Base-by-base conservation (phyloP, 768 basidiomycete species). In the Mycena galopus region DNA sequence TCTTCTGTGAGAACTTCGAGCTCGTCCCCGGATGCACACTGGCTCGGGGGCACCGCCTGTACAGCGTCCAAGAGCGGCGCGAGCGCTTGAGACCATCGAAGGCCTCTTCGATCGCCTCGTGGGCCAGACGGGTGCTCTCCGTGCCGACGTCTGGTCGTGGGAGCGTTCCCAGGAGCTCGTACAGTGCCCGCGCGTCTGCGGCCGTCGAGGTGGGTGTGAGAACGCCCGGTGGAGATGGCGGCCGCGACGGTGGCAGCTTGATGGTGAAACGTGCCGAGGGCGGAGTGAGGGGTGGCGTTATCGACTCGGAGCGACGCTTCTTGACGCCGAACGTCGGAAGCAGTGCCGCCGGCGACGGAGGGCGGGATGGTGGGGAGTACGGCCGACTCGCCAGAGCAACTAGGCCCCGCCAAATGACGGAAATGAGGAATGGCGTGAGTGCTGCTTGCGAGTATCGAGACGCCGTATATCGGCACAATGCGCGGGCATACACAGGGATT, bases 81-180 rank as follows among this genome's bases (percentile, higher is more conserved):
- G 21, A 95, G 81, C 25, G 89, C 87, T 85, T 82, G 30, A 95
- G 82, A 19, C 90, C 92, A 65, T 87, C 88, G 75, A 92, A 90
- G 2, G 93, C 94, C 77, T 95, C 94, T 65, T 93, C 91, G 12
- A 95, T 93, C 7, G 93, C 94, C 78, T 96, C 94, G 47, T 87
- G 86, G n/a, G 94, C 94, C 11, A 93, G 80, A 29, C 83, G 84
- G 12, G 88, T 86, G 12, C 82, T 78, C 71, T 84, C 85, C 33
- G 84, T 87, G 59, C 86, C 86, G n/a, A 81, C 81, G 17, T 74
- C 78, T 35, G 94, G 94, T 11, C 89, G 87, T 25, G 94, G 93
- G 39, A 95, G 84, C 29, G 82, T 80, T 55, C 80, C 83, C 53
- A 95, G 82, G 30, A 94, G 83, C 55, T 92, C 89, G 78, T 84